phyloP scores from a whole-genome alignment of 176 grass and related monocot species.

The Lolium rigidum region DNA sequence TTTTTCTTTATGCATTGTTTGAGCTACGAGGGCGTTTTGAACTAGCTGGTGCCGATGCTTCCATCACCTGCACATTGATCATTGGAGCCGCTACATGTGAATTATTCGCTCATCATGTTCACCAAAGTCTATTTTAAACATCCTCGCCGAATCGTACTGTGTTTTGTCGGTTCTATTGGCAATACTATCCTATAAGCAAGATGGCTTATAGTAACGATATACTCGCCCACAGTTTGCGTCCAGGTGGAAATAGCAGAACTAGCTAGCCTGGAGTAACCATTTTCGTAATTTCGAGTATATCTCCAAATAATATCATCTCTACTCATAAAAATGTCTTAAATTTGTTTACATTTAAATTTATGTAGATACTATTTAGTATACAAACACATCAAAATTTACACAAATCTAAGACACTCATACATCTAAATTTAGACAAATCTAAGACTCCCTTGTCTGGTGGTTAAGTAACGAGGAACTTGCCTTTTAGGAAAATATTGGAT shows the following conservation, averaged over 20 bases:
- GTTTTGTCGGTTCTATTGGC: not conserved
- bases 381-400: too few species aligned
- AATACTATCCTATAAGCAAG: not conserved
- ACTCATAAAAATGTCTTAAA: too few species aligned
- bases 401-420: too few species aligned
- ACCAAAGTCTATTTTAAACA: not conserved
- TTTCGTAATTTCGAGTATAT: too few species aligned
- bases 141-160: not conserved
- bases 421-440: too few species aligned
- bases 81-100: slow-evolving; percentile 21
- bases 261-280: not conserved
- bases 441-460: too few species aligned
- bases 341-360: too few species aligned
- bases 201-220: not conserved
- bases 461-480: too few species aligned
- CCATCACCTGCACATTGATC: slow-evolving; percentile 18
- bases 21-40: not conserved
- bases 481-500: too few species aligned
- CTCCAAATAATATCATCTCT: too few species aligned
- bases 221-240: not conserved
- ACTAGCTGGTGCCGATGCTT: not conserved
- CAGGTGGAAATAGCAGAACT: not conserved
- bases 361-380: too few species aligned
- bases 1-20: not conserved
- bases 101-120: slow-evolving; percentile 1